Conservation (phyloP, 371 early-diverging fungal genomes). For the Mucor mucedo region DNA sequence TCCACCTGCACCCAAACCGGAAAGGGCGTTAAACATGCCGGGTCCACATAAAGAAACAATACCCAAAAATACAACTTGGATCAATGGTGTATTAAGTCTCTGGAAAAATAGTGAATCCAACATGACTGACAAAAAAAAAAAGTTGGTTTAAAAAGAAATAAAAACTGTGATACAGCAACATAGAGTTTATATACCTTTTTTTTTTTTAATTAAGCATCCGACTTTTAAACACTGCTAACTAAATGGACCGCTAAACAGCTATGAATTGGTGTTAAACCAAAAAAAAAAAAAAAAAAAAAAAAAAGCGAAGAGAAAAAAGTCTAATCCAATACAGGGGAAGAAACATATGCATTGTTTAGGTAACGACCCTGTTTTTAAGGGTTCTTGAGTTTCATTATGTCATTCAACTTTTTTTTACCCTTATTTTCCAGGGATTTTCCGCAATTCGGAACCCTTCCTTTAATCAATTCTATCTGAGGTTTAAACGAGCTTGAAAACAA, state of each 20-base stretch:
- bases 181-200: neutral
- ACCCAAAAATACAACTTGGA: conserved; percentile 73
- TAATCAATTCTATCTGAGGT: no score
- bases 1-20: conserved; percentile 59
- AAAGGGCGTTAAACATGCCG: conserved; percentile 69
- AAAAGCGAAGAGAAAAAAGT: neutral
- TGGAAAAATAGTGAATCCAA: neutral
- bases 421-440: no score
- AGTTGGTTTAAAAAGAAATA: neutral
- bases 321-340: neutral
- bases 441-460: no score
- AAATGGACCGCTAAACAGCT: no score
- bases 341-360: conserved; percentile 1
- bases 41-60: conserved; percentile 80
- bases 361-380: neutral
- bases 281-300: neutral
- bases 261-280: no score
- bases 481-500: no score
- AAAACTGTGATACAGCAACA: neutral
- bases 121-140: neutral
- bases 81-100: conserved; percentile 43
- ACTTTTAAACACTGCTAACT: no score
- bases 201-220: no score
- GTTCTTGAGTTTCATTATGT: conserved; percentile 3
- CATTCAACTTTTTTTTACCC: neutral